These are phyloP conservation scores for Cladophialophora immunda DNA, from an alignment of 2,329 filamentous ascomycete species.

Conservation along the genomic window DNA sequence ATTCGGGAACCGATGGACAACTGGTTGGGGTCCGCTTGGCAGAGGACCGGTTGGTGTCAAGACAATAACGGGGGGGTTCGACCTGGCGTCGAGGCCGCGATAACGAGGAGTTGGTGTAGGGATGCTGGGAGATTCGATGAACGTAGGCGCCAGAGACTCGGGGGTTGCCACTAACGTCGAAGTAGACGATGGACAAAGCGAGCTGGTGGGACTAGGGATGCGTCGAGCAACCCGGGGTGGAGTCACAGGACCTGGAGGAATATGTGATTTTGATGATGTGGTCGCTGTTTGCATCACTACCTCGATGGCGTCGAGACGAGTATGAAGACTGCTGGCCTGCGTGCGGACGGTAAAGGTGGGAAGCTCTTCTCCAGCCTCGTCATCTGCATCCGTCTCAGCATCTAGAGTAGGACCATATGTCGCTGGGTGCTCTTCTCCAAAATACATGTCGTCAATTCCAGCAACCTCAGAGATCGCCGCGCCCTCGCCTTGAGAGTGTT, in stretches of 20 bases:
- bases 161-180: not conserved
- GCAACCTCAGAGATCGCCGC: no score
- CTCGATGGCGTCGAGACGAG: not conserved
- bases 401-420: not conserved
- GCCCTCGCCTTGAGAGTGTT: no score
- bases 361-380: not conserved
- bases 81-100: not conserved
- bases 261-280: not conserved
- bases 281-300: not conserved
- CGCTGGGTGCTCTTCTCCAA: not conserved
- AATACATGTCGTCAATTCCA: not conserved
- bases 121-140: not conserved
- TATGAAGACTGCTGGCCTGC: not conserved
- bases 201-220: not conserved
- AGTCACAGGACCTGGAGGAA: not conserved
- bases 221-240: not conserved
- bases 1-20: slow-evolving; percentile 1
- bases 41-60: not conserved
- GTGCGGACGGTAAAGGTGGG: not conserved
- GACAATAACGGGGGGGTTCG: not conserved
- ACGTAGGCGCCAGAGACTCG: not conserved
- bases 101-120: not conserved
- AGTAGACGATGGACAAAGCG: not conserved
- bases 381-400: no score
- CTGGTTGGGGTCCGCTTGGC: not conserved